Evolutionary conservation across 1,284 basidiomycete species (phyloP), one percentile per base, ranked within the genome.

Genomic region (Cerioporus squamosus): DNA sequence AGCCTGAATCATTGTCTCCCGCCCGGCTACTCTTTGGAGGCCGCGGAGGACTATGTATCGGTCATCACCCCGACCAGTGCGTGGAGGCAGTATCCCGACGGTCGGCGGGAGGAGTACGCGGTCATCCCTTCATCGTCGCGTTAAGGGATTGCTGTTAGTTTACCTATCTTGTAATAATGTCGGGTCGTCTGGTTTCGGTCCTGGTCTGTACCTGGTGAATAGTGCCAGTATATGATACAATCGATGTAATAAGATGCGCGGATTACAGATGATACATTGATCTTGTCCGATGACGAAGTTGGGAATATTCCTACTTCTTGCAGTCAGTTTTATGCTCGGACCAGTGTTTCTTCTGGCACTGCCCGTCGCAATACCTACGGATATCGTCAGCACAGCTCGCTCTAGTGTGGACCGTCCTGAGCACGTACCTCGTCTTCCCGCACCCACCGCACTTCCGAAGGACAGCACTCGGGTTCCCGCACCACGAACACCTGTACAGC

Each of bases 401-500:
- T 40, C 33, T 23, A 22, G n/a, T 14, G 12, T 20, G 47, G 6
- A 17, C 9, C n/a, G 51, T 9, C 1, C 53, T 5, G 18, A 22
- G 2, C 1, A 65, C 69, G 7, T 60, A 79, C 81, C 79, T 77
- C 15, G 77, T 73, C 63, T 77, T 76, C 38, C 72, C 61, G 44
- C 70, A 70, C 1, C 65, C 65, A 3, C 61, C 66, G 36, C 63
- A 68, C 53, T 66, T 68, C 72, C 77, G 77, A 43, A 86, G 65
- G 5, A 75, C 74, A 2, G 83, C 84, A 39, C 82, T 85, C 14
- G 83, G 82, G 59, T 85, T 86, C 8, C 79, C 75, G 61, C 85
- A 87, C 77, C 79, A 82, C 23, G 83, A 83, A 62, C 84, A 87
- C 31, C 76, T 69, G 68, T 83, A 85, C 23, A 87, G 68, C 39